phyloP scores from a whole-genome alignment of 805 yeast genomes.

The Starmerella geochares region DNA sequence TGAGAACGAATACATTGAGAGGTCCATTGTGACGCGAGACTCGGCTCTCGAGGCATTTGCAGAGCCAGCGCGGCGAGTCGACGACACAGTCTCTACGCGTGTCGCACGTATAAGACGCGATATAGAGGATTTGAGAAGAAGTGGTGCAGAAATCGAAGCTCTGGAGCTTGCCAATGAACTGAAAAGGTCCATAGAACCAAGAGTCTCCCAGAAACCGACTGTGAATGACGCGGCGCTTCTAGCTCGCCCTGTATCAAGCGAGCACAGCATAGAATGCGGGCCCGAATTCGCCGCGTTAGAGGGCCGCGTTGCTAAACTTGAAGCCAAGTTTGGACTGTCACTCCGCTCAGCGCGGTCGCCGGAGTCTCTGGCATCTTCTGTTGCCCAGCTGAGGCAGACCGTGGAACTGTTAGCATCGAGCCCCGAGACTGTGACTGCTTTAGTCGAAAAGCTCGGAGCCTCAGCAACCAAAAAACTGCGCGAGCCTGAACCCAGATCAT shows the following conservation, averaged over 20 bases:
- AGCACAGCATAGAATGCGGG: background rate
- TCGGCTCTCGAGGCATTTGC: conserved; percentile 7
- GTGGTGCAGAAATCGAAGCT: conserved; percentile 1
- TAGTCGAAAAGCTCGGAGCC: background rate
- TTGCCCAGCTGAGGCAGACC: background rate
- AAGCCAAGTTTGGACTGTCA: conserved; percentile 6
- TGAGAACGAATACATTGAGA: background rate
- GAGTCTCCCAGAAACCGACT: background rate
- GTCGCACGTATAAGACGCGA: conserved; percentile 13
- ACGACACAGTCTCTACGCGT: conserved; percentile 3
- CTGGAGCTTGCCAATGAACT: conserved; percentile 9
- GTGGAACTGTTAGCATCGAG: conserved; percentile 5
- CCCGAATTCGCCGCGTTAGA: conserved; percentile 11
- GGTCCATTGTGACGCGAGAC: background rate
- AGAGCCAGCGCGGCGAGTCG: background rate
- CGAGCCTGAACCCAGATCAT: background rate
- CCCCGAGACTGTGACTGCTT: background rate
- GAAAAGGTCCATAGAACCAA: background rate
- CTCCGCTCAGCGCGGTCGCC: background rate
- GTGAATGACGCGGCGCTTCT: background rate
- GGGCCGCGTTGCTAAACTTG: conserved; percentile 9
- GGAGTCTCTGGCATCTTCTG: background rate
- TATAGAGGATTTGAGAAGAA: conserved; percentile 10
- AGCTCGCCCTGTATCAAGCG: background rate
- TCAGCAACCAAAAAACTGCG: background rate